Percentiles rank a stretch among this genome's conserved stretches.
phyloP scores from a whole-genome alignment of 345 rosid species.

The Bruguiera sexangula region DNA sequence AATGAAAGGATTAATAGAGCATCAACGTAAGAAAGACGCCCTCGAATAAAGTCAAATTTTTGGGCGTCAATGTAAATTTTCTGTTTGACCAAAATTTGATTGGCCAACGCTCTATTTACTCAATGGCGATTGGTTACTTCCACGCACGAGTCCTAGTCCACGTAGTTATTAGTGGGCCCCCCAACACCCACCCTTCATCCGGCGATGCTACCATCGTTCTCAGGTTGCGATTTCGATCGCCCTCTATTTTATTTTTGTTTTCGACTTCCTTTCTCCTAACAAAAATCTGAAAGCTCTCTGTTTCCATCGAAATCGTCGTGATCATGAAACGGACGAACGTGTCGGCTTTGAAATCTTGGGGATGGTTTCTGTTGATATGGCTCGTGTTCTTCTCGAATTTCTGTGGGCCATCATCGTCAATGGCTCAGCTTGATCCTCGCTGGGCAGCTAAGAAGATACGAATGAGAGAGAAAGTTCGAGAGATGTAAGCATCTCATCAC shows the following conservation, averaged over 20 bases:
- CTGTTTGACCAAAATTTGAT: constrained; percentile 8
- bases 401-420: constrained; percentile 21
- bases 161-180: no score
- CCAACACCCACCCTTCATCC: no score
- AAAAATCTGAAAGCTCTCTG: no score
- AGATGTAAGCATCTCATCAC: constrained; percentile 50
- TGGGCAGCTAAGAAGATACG: constrained; percentile 57
- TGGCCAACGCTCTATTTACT: constrained; percentile 2
- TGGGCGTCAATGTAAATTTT: no score
- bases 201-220: no score
- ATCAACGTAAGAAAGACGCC: no score
- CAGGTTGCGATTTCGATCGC: no score
- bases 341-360: constrained; percentile 20
- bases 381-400: constrained; percentile 40
- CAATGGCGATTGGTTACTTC: constrained; percentile 8
- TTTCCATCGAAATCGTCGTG: neutral
- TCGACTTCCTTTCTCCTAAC: no score
- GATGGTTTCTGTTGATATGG: constrained; percentile 37
- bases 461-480: constrained; percentile 77
- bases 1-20: no score
- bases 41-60: no score
- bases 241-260: no score
- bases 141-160: constrained; percentile 17
- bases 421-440: constrained; percentile 38
- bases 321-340: neutral